Base-by-base conservation (phyloP, 2,329 filamentous ascomycete genomes). In the Stagonosporopsis rhizophila region DNA sequence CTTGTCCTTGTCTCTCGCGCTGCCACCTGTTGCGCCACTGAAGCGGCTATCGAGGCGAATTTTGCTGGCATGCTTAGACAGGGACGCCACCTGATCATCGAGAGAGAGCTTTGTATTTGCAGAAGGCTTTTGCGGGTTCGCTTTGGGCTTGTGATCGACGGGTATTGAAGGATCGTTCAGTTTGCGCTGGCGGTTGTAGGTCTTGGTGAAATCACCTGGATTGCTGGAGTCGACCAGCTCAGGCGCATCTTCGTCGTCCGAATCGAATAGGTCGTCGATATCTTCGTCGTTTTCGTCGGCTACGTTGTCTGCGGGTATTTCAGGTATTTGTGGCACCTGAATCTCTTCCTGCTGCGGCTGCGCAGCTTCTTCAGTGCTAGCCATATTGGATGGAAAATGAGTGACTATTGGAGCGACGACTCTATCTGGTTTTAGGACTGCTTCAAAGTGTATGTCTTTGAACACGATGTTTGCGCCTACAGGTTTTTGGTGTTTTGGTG, bases 51-150 rank as follows among this genome's bases (percentile, higher is more conserved):
- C 90, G 27, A 97, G 84, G 46, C 89, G 87, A 65, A 98, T 90
- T 79, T 96, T 96, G 57, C 85, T 85, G 1, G 93, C 92, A 80
- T 97, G 91, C 65, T 89, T 89, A 28, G 91, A 87, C 34, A 98
- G 83, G n/a, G 88, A 88, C 4, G 89, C 87, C 49, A 96, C 89
- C 68, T 97, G 92, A 71, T 97, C 93, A 74, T 96, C 92, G 49
- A 96, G 84, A 22, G 87, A 89, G 22, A 91, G 85, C 59, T 85
- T 83, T 0, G 91, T 93, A 76, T 96, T 96, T 41, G 91, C 87
- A 0, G 84, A 84, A 6, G 91, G 91, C 58, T 76, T 77, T 25
- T 73, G 91, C 17, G 88, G 84, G 71, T 95, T 96, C 53, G 87
- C 86, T 68, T 89, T 88, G 2, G 89, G 88, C 52, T 86, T 83